Conservation (phyloP, 2,329 filamentous ascomycete species). For the Tolypocladium cylindrosporum region DNA sequence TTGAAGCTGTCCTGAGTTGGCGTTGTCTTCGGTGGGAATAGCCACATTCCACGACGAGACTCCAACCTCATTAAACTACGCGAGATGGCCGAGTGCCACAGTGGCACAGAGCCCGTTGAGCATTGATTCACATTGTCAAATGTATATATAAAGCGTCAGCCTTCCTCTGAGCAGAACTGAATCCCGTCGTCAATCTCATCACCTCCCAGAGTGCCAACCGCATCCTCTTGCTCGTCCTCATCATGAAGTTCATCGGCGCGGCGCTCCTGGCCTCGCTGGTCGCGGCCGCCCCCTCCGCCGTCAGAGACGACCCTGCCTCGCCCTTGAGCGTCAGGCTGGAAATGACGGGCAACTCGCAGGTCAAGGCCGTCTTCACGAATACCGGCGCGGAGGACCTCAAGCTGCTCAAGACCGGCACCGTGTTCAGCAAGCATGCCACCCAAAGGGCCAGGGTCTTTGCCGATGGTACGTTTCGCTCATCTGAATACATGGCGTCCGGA, state of each 20-base stretch:
- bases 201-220: too few species aligned
- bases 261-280: constrained; percentile 23
- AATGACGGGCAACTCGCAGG: constrained; percentile 37
- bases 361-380: constrained; percentile 44
- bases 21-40: too few species aligned
- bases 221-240: constrained; percentile 3
- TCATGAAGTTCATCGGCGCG: constrained; percentile 27
- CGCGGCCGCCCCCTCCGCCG: constrained; percentile 22
- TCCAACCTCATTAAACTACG: too few species aligned
- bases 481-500: too few species aligned
- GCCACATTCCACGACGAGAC: too few species aligned
- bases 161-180: too few species aligned
- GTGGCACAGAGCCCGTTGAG: too few species aligned
- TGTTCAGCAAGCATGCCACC: constrained; percentile 40
- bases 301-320: constrained; percentile 15
- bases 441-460: constrained; percentile 41
- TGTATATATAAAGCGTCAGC: too few species aligned
- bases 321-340: constrained; percentile 34
- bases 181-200: too few species aligned
- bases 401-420: constrained; percentile 41
- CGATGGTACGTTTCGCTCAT: constrained; percentile 23
- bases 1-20: too few species aligned
- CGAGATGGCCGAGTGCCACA: too few species aligned
- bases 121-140: too few species aligned
- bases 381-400: constrained; percentile 36